Percentiles rank a stretch among this genome's conserved stretches.
These are phyloP conservation scores for Vaccinium myrtillus DNA, from an alignment of 148 eudicot genomes.

Conservation along the genomic window DNA sequence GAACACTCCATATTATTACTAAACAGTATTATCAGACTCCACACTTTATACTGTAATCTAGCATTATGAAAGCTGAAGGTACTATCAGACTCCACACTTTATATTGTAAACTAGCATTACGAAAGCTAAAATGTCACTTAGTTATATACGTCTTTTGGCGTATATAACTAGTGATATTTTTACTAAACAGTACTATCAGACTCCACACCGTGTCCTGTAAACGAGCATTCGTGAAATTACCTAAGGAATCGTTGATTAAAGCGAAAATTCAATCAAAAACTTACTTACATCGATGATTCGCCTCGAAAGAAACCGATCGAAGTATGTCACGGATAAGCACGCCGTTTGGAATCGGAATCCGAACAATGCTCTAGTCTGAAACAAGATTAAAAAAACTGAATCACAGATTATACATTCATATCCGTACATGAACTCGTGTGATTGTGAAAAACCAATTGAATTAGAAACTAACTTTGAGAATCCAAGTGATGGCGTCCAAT, in stretches of 20 bases:
- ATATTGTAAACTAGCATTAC: background rate
- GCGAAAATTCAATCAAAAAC: background rate
- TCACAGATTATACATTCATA: background rate
- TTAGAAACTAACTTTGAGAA: conserved; percentile 23
- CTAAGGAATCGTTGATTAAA: background rate
- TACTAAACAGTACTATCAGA: too few species aligned
- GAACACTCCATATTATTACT: background rate
- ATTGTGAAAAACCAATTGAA: background rate
- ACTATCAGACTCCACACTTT: background rate
- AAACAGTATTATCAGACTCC: background rate
- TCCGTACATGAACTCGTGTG: background rate
- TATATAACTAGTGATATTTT: background rate
- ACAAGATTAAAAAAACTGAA: background rate
- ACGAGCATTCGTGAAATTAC: background rate
- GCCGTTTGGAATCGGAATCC: conserved; percentile 38
- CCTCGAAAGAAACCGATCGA: conserved; percentile 35
- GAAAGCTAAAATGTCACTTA: background rate
- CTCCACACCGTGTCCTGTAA: too few species aligned
- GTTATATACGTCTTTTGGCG: background rate
- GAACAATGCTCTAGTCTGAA: conserved; percentile 31
- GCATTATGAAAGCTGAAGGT: background rate
- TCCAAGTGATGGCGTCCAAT: conserved; percentile 22
- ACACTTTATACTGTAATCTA: too few species aligned
- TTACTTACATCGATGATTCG: conserved; percentile 33
- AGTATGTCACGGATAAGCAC: conserved; percentile 34